Conservation (phyloP, 768 basidiomycete species). For the Mycena alexandri region DNA sequence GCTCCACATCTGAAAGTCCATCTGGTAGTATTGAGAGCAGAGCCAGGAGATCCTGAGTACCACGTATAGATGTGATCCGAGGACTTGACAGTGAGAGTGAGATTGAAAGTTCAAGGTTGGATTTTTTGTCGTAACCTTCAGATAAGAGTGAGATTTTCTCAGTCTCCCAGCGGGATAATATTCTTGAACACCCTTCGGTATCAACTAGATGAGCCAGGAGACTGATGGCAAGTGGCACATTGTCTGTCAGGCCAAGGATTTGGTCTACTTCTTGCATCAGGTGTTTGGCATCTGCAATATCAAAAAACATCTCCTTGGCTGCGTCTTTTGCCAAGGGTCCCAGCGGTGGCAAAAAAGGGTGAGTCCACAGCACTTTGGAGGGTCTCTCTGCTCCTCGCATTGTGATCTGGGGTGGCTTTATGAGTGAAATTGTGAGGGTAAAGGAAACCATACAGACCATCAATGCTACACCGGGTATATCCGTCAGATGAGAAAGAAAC, state of each 20-base stretch:
- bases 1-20: too few species aligned
- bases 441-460: background rate
- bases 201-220: background rate
- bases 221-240: background rate
- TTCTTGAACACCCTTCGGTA: background rate
- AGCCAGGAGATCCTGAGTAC: background rate
- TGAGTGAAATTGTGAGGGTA: background rate
- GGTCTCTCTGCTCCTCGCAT: conserved; percentile 2
- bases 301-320: too few species aligned
- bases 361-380: too few species aligned
- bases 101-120: background rate
- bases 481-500: too few species aligned
- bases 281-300: too few species aligned
- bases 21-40: background rate
- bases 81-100: background rate
- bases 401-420: background rate
- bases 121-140: background rate
- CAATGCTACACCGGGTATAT: too few species aligned
- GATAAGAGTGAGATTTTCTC: background rate
- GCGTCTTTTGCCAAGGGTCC: too few species aligned
- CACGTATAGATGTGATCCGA: background rate
- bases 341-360: too few species aligned
- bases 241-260: too few species aligned
- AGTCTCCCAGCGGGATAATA: background rate
- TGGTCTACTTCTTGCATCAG: too few species aligned